These are phyloP conservation scores for Oryza glaberrima DNA, from an alignment of 176 grass and related monocot species.

Conservation along the genomic window DNA sequence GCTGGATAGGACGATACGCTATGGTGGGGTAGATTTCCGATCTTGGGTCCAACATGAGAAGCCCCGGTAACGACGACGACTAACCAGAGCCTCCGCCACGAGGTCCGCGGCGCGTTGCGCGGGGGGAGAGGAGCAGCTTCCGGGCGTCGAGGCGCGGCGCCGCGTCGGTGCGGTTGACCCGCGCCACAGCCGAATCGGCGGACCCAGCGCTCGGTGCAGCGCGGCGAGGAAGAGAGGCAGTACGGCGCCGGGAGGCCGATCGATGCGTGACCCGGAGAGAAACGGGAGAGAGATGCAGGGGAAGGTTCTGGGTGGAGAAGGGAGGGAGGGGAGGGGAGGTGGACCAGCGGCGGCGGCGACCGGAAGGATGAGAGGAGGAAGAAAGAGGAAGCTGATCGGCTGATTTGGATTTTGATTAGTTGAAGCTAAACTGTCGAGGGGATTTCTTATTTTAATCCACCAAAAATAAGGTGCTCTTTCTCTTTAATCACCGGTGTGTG, in stretches of 20 bases:
- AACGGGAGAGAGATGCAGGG: neutral
- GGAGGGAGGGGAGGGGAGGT: neutral
- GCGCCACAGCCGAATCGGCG: conserved; percentile 36
- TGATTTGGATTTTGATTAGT: conserved; percentile 32
- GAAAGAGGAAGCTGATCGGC: conserved; percentile 37
- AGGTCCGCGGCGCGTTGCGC: neutral
- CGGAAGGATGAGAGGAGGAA: conserved; percentile 12
- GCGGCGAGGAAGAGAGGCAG: neutral
- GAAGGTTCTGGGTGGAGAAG: neutral
- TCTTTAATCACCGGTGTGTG: neutral
- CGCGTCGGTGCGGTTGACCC: conserved; percentile 11
- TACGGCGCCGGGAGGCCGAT: neutral
- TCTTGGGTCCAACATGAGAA: conserved; percentile 94
- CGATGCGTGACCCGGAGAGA: neutral
- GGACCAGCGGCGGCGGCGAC: conserved; percentile 42
- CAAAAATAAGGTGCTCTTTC: neutral
- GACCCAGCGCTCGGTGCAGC: conserved; percentile 10
- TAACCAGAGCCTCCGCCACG: conserved; percentile 30
- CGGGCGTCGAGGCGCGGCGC: neutral
- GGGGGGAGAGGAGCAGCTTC: neutral
- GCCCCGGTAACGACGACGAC: conserved; percentile 40
- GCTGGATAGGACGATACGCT: conserved; percentile 85
- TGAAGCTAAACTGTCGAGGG: conserved; percentile 3
- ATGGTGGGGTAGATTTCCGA: conserved; percentile 67
- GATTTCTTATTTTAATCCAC: neutral